Evolutionary conservation across 371 early-diverging fungal genomes (phyloP).

Genomic region (Paramicrosporidium saccamoebae): DNA sequence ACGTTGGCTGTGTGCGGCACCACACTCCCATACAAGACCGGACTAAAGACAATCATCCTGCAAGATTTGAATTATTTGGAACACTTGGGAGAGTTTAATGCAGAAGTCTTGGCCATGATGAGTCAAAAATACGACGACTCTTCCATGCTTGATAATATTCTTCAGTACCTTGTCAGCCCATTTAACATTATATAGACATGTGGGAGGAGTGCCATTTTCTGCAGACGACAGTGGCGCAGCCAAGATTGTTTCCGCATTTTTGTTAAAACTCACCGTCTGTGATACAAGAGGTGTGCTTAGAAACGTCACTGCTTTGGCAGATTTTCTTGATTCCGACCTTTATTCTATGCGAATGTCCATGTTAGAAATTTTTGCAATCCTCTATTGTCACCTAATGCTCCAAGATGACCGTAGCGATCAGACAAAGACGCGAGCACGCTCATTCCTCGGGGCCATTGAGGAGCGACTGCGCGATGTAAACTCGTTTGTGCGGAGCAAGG

Average conservation of each 20-base stretch:
- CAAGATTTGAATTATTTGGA: conserved; percentile 73
- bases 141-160: conserved; percentile 35
- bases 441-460: conserved; percentile 48
- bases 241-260: conserved; percentile 42
- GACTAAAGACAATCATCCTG: conserved; percentile 43
- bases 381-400: conserved; percentile 28
- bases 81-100: conserved; percentile 62
- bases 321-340: conserved; percentile 55
- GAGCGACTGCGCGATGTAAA: conserved; percentile 61
- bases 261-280: conserved; percentile 39
- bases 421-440: conserved; percentile 8
- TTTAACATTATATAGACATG: conserved; percentile 11
- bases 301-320: conserved; percentile 40
- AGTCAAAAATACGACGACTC: conserved; percentile 21
- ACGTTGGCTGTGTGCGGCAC: no score
- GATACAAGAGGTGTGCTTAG: conserved; percentile 41
- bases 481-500: conserved; percentile 39
- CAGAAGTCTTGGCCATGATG: conserved; percentile 31
- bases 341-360: conserved; percentile 46
- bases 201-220: conserved; percentile 8
- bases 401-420: conserved; percentile 7
- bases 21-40: no score
- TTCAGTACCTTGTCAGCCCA: conserved; percentile 23
- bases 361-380: conserved; percentile 45
- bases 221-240: conserved; percentile 32